phyloP scores from a whole-genome alignment of 2,329 filamentous ascomycete species.

The Fusarium sp. region DNA sequence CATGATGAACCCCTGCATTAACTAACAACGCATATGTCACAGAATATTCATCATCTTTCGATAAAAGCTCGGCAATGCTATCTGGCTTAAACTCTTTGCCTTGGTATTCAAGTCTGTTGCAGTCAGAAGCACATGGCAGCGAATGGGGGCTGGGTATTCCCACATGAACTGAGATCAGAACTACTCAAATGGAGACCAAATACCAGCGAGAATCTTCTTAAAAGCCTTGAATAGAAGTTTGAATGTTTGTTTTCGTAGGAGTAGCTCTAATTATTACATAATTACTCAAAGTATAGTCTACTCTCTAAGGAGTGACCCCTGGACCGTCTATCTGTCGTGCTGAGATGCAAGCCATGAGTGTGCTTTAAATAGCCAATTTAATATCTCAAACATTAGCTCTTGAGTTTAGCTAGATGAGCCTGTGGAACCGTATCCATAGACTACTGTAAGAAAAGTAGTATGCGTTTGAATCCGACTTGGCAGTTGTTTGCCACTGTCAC shows the following conservation, averaged over 20 bases:
- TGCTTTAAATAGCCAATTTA: background rate
- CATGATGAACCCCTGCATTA: background rate
- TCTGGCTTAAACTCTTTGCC: background rate
- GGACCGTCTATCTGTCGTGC: background rate
- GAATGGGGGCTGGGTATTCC: background rate
- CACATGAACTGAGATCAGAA: background rate
- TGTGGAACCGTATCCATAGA: background rate
- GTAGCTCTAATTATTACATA: too few species aligned
- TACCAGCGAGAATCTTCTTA: background rate
- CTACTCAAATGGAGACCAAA: background rate
- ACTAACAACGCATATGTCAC: background rate
- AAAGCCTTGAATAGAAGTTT: too few species aligned
- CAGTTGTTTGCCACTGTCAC: slow-evolving; percentile 12
- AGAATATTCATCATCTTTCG: background rate
- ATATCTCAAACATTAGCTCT: background rate
- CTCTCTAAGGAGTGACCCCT: background rate
- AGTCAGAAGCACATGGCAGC: background rate
- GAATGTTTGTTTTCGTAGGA: too few species aligned
- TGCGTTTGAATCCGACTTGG: background rate
- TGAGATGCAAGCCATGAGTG: too few species aligned
- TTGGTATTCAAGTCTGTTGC: background rate
- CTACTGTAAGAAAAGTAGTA: background rate
- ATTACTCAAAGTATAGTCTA: background rate
- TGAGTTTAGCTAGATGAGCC: background rate
- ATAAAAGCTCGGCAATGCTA: background rate